Evolutionary conservation across 148 eudicot species (phyloP), one percentile per base, ranked within the genome.

Genomic region (Vaccinium darrowii): DNA sequence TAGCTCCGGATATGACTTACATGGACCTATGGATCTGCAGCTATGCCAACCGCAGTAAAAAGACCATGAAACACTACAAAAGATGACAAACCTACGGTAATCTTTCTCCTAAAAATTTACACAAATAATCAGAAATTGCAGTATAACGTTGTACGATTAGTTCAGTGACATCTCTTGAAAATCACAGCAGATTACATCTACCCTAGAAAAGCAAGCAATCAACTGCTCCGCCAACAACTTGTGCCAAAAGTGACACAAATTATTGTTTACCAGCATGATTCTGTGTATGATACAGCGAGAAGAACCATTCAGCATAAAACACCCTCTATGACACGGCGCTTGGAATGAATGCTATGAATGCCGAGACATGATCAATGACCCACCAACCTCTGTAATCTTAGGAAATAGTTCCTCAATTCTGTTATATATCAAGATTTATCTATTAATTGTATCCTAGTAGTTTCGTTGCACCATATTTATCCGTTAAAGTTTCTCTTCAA

Each of bases 181-280:
- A 15, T 88, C 78, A 88, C 73, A 81, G 7, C 87, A 91, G 92
- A 90, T 85, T 92, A 90, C 89, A 89, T 72, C 86, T 89, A 67
- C 88, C 79, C 30, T 87, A 87, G 72, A 13, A 65, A 23, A 65
- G 80, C 82, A 80, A 25, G 83, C n/a, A 53, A 18, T 74, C 53
- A 16, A 43, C 74, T 13, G 58, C 21, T 30, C 47, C 52, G 39
- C 16, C 50, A 39, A 74, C 50, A 16, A 39, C 47, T 71, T 27
- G 43, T 14, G 39, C 18, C 75, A 73, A 39, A 73, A 39, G 19
- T 2, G 47, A 36, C 3, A 62, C 25, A 74, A 14, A 25, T 18
- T 30, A 53, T 54, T 79, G 81, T 56, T 56, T 52, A 30, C 47
- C 81, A 79, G 39, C 14, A 54, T 53, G 23, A 36, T 74, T 36